phyloP scores from a whole-genome alignment of 2,329 filamentous ascomycete species.

The Neopestalotiopsis rosae region DNA sequence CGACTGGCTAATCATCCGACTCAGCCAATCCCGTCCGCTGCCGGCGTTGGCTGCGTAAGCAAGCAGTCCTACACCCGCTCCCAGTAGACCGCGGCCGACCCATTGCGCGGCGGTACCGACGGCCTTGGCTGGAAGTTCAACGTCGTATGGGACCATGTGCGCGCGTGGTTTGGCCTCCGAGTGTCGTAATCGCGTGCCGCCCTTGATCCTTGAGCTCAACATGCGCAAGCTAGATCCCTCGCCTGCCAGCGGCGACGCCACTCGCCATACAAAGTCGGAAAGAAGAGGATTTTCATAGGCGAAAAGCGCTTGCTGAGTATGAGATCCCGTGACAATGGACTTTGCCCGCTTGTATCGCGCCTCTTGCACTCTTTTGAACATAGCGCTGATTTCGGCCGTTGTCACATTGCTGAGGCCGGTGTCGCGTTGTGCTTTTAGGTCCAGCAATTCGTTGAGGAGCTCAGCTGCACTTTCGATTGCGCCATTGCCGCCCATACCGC shows the following conservation, averaged over 20 bases:
- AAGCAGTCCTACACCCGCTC: too few species aligned
- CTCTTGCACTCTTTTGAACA: conserved; percentile 26
- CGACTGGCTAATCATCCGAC: too few species aligned
- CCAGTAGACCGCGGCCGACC: too few species aligned
- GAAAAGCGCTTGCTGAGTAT: conserved; percentile 24
- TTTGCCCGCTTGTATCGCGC: conserved; percentile 23
- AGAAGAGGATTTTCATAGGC: conserved; percentile 26
- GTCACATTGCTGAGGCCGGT: conserved; percentile 20
- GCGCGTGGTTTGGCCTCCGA: too few species aligned
- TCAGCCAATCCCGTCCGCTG: too few species aligned
- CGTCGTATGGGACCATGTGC: too few species aligned
- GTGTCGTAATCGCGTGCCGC: too few species aligned
- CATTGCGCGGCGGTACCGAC: too few species aligned
- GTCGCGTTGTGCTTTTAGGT: conserved; percentile 2
- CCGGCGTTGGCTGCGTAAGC: too few species aligned
- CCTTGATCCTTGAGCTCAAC: too few species aligned
- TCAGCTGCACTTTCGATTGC: conserved; percentile 33
- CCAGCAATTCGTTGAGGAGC: conserved; percentile 30
- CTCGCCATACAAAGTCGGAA: conserved; percentile 12
- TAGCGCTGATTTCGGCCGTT: conserved; percentile 22
- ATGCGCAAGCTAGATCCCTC: background rate
- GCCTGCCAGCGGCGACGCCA: background rate
- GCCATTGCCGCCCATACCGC: conserved; percentile 34
- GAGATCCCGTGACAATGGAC: conserved; percentile 20
- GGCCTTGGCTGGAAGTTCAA: too few species aligned